Percentiles rank a stretch among this genome's conserved stretches.
These are phyloP conservation scores for Aechmea fasciata DNA, from an alignment of 176 grass and related monocot species.

Conservation along the genomic window DNA sequence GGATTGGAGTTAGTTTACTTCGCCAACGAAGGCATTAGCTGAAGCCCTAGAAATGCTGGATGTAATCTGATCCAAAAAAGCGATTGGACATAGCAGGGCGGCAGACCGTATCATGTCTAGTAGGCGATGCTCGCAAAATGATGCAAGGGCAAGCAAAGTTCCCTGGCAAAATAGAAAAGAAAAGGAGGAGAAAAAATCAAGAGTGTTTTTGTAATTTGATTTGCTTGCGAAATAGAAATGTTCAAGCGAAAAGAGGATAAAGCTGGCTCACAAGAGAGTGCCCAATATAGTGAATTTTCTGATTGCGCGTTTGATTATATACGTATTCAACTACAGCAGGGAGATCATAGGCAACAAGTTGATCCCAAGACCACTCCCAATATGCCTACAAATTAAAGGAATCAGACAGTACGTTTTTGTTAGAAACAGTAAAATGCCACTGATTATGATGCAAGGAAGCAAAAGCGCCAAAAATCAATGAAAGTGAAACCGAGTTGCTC, in stretches of 20 bases:
- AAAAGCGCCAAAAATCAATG: background rate
- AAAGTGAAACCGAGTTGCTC: conserved; percentile 29
- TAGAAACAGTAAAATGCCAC: conserved; percentile 1
- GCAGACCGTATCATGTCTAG: conserved; percentile 44
- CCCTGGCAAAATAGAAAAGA: conserved; percentile 27
- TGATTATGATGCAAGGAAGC: background rate
- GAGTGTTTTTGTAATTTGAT: no score
- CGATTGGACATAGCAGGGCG: conserved; percentile 43
- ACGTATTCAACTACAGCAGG: conserved; percentile 40
- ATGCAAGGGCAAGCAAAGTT: conserved; percentile 45
- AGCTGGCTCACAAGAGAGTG: conserved; percentile 37
- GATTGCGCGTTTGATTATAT: conserved; percentile 25
- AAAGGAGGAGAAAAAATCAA: background rate
- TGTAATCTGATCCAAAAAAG: conserved; percentile 31
- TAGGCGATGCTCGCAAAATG: conserved; percentile 40
- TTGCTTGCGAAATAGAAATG: no score
- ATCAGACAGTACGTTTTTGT: background rate
- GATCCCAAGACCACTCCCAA: conserved; percentile 53
- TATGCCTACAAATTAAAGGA: conserved; percentile 36
- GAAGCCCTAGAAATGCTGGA: conserved; percentile 17
- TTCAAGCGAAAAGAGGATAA: no score
- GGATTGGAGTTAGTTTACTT: conserved; percentile 17
- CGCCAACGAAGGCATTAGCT: conserved; percentile 24
- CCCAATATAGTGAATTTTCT: conserved; percentile 45
- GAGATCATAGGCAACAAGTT: conserved; percentile 47